Evolutionary conservation across 768 basidiomycete species (phyloP).

Genomic region (Termitomyces sp.): DNA sequence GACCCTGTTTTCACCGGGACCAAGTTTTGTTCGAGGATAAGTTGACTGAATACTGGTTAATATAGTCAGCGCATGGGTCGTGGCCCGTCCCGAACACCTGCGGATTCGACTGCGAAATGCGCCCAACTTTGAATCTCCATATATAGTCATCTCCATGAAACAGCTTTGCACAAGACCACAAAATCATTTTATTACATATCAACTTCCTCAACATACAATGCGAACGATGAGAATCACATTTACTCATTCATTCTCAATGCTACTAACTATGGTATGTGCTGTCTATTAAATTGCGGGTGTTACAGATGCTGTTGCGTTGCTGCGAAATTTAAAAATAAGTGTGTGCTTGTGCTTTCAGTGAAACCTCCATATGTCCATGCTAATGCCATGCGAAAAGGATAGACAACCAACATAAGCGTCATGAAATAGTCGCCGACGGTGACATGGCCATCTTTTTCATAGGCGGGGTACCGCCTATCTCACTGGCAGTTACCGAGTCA

Average conservation of each 20-base stretch:
- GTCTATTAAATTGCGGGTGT: slow-evolving; percentile 19
- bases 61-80: no score
- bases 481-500: slow-evolving; percentile 35
- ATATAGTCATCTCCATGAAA: no score
- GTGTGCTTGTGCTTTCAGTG: slow-evolving; percentile 9
- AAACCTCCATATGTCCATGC: slow-evolving; percentile 15
- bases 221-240: neutral
- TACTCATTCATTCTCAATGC: neutral
- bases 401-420: neutral
- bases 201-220: neutral
- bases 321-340: slow-evolving; percentile 17
- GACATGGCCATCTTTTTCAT: slow-evolving; percentile 64
- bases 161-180: no score
- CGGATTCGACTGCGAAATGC: no score
- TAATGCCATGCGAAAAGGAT: neutral
- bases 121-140: no score
- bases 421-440: slow-evolving; percentile 18
- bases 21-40: no score
- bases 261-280: slow-evolving; percentile 16
- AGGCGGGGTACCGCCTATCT: slow-evolving; percentile 55
- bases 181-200: no score
- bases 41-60: no score
- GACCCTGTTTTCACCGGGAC: no score
- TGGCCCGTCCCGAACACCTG: no score
- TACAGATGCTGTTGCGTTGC: slow-evolving; percentile 23